These are phyloP conservation scores for Tetrahymena thermophila DNA, from an alignment of 73 alveolate genomes.

Conservation along the genomic window DNA sequence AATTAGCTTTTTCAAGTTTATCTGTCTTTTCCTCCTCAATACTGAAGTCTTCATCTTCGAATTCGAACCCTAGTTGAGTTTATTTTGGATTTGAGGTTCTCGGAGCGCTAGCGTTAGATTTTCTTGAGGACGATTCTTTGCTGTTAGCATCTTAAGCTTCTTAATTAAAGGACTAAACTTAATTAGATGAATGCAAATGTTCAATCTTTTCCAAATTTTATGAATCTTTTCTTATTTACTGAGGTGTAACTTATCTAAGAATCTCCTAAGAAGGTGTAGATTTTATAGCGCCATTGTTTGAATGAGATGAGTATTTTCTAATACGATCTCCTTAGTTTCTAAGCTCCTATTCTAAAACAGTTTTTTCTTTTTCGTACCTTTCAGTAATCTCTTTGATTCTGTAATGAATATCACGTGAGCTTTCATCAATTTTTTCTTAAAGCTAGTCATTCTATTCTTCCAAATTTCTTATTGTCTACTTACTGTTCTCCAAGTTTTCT, in stretches of 20 bases:
- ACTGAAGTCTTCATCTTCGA: background rate
- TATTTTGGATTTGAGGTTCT: background rate
- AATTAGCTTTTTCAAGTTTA: background rate
- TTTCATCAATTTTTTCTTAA: background rate
- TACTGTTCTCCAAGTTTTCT: background rate
- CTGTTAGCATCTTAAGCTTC: background rate
- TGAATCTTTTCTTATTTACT: background rate
- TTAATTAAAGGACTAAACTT: background rate
- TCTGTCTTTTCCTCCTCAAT: background rate
- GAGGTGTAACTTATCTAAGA: background rate
- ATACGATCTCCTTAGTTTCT: background rate
- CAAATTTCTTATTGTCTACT: background rate
- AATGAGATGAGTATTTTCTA: background rate
- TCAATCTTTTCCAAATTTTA: background rate
- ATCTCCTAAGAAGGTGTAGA: background rate
- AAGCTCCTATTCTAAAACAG: background rate
- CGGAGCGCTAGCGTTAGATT: background rate
- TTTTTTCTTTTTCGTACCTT: background rate
- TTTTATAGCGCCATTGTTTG: background rate
- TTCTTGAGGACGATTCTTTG: background rate
- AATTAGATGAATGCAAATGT: background rate
- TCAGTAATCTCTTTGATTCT: background rate
- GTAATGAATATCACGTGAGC: background rate
- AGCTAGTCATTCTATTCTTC: background rate
- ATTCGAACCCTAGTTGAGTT: background rate